Evolutionary conservation across 768 basidiomycete species (phyloP).

Genomic region (Podaxis carcinomalis): DNA sequence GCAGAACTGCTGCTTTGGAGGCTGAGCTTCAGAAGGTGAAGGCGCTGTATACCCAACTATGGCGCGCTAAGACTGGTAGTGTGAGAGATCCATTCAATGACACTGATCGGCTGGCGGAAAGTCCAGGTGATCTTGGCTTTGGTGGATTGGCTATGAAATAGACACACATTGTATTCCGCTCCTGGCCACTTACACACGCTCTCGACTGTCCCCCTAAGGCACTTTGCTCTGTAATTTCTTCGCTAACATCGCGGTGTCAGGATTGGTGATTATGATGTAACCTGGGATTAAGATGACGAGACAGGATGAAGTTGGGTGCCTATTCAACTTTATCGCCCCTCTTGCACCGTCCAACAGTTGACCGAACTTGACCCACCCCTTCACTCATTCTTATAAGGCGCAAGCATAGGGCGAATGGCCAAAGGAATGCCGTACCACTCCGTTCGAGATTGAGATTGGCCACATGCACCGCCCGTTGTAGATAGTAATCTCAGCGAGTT

Average conservation of each 20-base stretch:
- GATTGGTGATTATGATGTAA: not conserved
- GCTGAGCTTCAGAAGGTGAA: slow-evolving; percentile 77
- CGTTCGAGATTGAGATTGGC: not conserved
- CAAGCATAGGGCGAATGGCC: not conserved
- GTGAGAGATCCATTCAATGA: slow-evolving; percentile 78
- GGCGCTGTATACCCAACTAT: slow-evolving; percentile 68
- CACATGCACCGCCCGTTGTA: not conserved
- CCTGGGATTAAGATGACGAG: too few relatives aligned
- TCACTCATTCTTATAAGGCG: too few relatives aligned
- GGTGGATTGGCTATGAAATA: slow-evolving; percentile 37
- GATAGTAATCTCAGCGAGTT: not conserved
- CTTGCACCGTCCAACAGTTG: too few relatives aligned
- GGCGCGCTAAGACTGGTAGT: slow-evolving; percentile 78
- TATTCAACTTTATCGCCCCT: not conserved
- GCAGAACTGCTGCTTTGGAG: slow-evolving; percentile 70
- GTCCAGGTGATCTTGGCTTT: slow-evolving; percentile 36
- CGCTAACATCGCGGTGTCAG: not conserved
- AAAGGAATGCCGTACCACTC: not conserved
- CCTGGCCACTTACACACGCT: not conserved
- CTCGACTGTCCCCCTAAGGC: not conserved
- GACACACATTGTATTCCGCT: not conserved
- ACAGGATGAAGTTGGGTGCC: not conserved
- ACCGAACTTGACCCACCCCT: too few relatives aligned
- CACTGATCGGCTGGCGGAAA: slow-evolving; percentile 28
- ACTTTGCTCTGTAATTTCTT: not conserved